Evolutionary conservation across 2,329 filamentous ascomycete genomes (phyloP), one percentile per base, ranked within the genome.

Genomic region (Thermoascus crustaceus): DNA sequence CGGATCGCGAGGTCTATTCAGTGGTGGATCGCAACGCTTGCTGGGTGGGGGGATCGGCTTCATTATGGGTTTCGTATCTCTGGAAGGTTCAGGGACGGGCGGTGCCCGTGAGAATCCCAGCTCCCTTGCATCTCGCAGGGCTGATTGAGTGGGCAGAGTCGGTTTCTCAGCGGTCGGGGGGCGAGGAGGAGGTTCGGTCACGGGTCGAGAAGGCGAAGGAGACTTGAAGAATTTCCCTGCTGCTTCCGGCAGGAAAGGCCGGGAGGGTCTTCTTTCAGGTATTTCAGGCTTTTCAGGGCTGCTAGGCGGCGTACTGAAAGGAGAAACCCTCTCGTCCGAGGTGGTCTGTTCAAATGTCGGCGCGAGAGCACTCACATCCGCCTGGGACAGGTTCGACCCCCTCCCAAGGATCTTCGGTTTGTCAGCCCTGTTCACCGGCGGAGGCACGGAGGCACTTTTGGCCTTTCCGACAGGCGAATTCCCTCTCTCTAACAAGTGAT

Each of bases 251-350:
- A n/a, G n/a, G n/a, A n/a, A n/a, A n/a, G n/a, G n/a, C n/a, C n/a
- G n/a, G n/a, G n/a, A n/a, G n/a, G n/a, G n/a, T n/a, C n/a, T n/a
- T n/a, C n/a, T n/a, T n/a, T n/a, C n/a, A n/a, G n/a, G n/a, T n/a
- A n/a, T n/a, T n/a, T n/a, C n/a, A 0, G 67, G 55, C 35, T 72
- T 80, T 37, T 75, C 78, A 4, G 76, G 74, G 53, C 82, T 89
- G 47, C 78, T 80, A 0, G 88, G 86, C 11, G 87, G 87, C 22
- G 86, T 94, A 51, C 72, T 87, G 54, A 95, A 94, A 0, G 89
- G 88, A 1, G 89, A 94, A 0, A 78, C 52, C 33, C 65, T 62
- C 20, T 67, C 66, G 26, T 72, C 68, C 2, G 56, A 52, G 4
- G 53, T 44, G 2, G 43, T 40, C 6, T 37, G 44, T 13, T 53